A percentile compares a stretch with the other conserved stretches of the same genome.
Conservation (phyloP, 1,284 basidiomycete genomes). For the Ganoderma lingzhi region DNA sequence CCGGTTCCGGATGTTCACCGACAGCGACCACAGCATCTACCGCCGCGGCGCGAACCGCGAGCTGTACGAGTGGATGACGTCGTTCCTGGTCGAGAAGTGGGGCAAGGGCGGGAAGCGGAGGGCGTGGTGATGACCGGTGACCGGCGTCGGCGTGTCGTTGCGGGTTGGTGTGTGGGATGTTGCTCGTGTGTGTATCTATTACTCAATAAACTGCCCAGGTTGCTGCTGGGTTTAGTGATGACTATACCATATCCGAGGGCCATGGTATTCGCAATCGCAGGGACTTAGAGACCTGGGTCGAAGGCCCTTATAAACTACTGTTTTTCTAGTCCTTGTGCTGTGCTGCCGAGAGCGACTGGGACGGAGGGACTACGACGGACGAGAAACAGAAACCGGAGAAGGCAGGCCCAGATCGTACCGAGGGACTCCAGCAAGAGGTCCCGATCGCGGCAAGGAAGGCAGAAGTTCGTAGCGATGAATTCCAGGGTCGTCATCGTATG, state of each 20-base stretch:
- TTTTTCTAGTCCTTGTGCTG: background rate
- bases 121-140: slow-evolving; percentile 20
- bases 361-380: background rate
- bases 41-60: slow-evolving; percentile 84
- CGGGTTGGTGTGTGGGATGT: background rate
- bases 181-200: background rate
- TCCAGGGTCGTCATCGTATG: background rate
- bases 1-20: slow-evolving; percentile 95
- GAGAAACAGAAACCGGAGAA: background rate
- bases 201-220: background rate
- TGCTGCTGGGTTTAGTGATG: background rate
- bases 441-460: background rate
- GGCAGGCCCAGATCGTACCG: background rate
- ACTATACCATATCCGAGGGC: background rate
- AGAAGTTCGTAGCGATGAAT: background rate
- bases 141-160: too few species aligned
- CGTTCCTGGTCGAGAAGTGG: slow-evolving; percentile 91
- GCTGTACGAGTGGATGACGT: slow-evolving; percentile 87
- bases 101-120: slow-evolving; percentile 77
- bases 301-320: background rate
- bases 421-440: background rate
- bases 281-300: too few species aligned
- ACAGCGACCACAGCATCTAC: slow-evolving; percentile 85
- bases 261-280: too few species aligned
- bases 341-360: background rate